These are phyloP conservation scores for Aphanomyces cochlioides DNA, from an alignment of 352 stramenopile genomes.

Conservation along the genomic window DNA sequence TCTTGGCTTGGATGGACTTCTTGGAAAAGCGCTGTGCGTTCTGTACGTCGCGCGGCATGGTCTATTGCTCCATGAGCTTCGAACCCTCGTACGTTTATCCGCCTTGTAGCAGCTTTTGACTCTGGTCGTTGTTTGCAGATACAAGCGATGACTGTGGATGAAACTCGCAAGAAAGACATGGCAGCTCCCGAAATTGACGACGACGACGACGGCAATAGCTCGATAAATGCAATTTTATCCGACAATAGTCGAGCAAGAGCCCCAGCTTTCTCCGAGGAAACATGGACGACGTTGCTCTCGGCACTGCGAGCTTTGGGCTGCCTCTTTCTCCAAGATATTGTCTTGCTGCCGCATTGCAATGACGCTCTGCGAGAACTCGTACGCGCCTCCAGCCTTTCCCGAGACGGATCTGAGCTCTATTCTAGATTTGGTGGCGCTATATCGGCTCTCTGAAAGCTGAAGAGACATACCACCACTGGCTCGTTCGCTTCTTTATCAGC, in stretches of 20 bases:
- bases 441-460: slow-evolving; percentile 68
- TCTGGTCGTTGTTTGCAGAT: slow-evolving; percentile 4
- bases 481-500: slow-evolving; percentile 80
- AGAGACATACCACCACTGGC: slow-evolving; percentile 73
- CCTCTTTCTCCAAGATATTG: slow-evolving; percentile 78
- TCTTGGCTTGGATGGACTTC: slow-evolving; percentile 53
- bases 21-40: slow-evolving; percentile 76
- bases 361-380: slow-evolving; percentile 85
- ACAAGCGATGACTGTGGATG: neutral
- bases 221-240: slow-evolving; percentile 36
- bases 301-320: slow-evolving; percentile 67
- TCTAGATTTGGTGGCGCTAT: slow-evolving; percentile 62
- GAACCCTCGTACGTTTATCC: slow-evolving; percentile 22
- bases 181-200: slow-evolving; percentile 32
- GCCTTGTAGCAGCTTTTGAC: neutral
- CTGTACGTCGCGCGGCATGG: slow-evolving; percentile 88
- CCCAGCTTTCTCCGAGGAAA: slow-evolving; percentile 54
- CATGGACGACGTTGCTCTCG: slow-evolving; percentile 70
- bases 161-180: neutral
- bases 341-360: slow-evolving; percentile 85
- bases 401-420: too few species aligned
- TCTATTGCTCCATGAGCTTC: slow-evolving; percentile 82
- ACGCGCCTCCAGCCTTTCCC: slow-evolving; percentile 21
- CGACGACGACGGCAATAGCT: slow-evolving; percentile 43
- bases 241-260: slow-evolving; percentile 34